A percentile compares a stretch with the other conserved stretches of the same genome.
These are phyloP conservation scores for Penicillium olsonii DNA, from an alignment of 2,329 filamentous ascomycete genomes.

Conservation along the genomic window DNA sequence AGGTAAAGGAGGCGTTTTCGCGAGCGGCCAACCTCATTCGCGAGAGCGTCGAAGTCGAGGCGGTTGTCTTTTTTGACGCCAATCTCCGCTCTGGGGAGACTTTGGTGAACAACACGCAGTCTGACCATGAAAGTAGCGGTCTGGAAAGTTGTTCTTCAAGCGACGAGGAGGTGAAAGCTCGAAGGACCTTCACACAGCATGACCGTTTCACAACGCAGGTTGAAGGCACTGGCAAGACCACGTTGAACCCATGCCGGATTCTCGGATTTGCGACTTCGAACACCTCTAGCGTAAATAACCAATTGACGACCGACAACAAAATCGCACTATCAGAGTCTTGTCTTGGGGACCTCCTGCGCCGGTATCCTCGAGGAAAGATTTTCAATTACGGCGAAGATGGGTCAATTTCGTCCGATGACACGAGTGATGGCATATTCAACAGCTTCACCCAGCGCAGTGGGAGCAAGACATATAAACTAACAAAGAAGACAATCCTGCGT, in stretches of 20 bases:
- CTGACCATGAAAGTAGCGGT: slow-evolving; percentile 4
- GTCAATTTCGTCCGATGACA: slow-evolving; percentile 29
- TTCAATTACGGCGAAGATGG: slow-evolving; percentile 49
- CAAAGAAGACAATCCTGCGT: slow-evolving; percentile 12
- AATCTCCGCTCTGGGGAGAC: slow-evolving; percentile 9
- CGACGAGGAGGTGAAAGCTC: no score
- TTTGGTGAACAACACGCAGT: slow-evolving; percentile 2
- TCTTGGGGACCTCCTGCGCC: slow-evolving; percentile 44
- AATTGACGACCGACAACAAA: slow-evolving; percentile 9
- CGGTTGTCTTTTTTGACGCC: slow-evolving; percentile 31
- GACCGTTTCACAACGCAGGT: background rate
- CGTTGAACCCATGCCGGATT: slow-evolving; percentile 10
- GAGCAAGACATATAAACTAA: slow-evolving; percentile 7
- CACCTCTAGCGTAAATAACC: slow-evolving; percentile 30
- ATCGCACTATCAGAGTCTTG: slow-evolving; percentile 41
- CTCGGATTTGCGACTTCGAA: slow-evolving; percentile 14
- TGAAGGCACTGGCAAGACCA: background rate
- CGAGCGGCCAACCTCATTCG: slow-evolving; percentile 48
- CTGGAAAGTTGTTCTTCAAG: slow-evolving; percentile 12
- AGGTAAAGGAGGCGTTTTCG: slow-evolving; percentile 35
- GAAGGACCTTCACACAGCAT: no score
- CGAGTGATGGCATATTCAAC: slow-evolving; percentile 9
- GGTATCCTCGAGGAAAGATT: slow-evolving; percentile 50
- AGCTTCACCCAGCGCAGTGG: slow-evolving; percentile 5
- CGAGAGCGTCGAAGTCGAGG: slow-evolving; percentile 43